phyloP scores from a whole-genome alignment of 1,139 yeast species.

The Nakaseomyces sp. region DNA sequence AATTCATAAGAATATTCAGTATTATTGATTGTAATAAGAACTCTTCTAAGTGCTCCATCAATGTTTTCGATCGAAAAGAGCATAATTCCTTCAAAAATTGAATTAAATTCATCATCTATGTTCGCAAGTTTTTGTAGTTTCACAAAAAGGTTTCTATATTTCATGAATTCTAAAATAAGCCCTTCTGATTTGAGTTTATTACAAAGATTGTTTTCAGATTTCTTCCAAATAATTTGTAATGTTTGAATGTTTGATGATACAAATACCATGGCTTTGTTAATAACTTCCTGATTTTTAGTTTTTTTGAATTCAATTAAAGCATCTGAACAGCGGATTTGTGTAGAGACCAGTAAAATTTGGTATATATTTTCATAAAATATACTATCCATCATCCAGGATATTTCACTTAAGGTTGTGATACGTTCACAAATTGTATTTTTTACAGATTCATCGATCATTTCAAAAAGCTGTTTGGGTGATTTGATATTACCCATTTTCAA shows the following conservation, averaged over 20 bases:
- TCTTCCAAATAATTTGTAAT: background rate
- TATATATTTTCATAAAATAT: background rate
- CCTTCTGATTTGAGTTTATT: conserved; percentile 1
- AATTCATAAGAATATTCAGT: conserved; percentile 47
- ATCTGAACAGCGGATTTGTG: background rate
- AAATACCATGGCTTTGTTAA: background rate
- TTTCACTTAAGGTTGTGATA: background rate
- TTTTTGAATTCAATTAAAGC: background rate
- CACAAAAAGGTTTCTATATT: background rate
- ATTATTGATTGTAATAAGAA: background rate
- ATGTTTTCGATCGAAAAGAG: background rate
- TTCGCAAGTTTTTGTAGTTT: too few species aligned
- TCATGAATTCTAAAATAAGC: background rate
- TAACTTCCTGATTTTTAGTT: background rate
- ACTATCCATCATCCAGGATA: background rate
- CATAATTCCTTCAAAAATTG: background rate
- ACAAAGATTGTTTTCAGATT: background rate
- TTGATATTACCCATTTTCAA: too few species aligned
- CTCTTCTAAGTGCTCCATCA: too few species aligned
- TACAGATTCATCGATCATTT: background rate
- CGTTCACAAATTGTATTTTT: background rate
- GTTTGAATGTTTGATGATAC: background rate
- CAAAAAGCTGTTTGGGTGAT: background rate
- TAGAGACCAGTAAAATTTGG: background rate
- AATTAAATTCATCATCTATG: too few species aligned